Conservation (phyloP, 768 basidiomycete genomes). For the Phanerochaete carnosa region DNA sequence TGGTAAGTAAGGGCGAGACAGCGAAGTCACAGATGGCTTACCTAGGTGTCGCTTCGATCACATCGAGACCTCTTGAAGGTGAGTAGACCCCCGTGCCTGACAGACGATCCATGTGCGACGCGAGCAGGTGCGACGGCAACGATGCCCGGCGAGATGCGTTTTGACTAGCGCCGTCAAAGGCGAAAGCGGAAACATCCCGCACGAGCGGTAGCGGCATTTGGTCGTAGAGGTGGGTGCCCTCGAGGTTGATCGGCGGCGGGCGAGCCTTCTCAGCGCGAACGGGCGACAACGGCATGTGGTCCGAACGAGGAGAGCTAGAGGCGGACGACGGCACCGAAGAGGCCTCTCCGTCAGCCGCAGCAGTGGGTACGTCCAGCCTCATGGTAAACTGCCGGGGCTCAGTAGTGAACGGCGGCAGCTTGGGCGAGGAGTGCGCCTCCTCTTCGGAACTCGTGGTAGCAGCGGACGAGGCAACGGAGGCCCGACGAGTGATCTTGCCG, state of each 20-base stretch:
- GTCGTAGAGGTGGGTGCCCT: slow-evolving; percentile 1
- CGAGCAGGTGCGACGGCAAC: slow-evolving; percentile 4
- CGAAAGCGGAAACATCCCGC: background rate
- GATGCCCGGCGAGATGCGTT: slow-evolving; percentile 5
- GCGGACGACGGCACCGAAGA: background rate
- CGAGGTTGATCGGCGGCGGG: slow-evolving; percentile 7
- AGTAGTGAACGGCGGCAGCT: slow-evolving; percentile 3
- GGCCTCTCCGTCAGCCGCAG: background rate
- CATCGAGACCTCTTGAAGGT: background rate
- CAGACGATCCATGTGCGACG: background rate
- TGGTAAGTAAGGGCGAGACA: background rate
- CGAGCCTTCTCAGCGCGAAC: background rate
- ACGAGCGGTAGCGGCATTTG: background rate
- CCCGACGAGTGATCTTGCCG: slow-evolving; percentile 1
- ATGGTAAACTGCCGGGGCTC: background rate
- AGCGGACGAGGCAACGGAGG: slow-evolving; percentile 10
- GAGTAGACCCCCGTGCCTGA: background rate
- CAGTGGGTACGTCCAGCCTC: background rate
- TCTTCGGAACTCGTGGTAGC: slow-evolving; percentile 10
- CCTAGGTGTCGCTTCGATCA: slow-evolving; percentile 1
- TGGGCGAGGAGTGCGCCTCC: background rate
- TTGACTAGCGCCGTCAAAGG: background rate
- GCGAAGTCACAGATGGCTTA: background rate
- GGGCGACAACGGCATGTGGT: background rate
- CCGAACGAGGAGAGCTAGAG: background rate